Evolutionary conservation across 2,329 filamentous ascomycete species (phyloP).

Genomic region (Akanthomyces uredinophilus): DNA sequence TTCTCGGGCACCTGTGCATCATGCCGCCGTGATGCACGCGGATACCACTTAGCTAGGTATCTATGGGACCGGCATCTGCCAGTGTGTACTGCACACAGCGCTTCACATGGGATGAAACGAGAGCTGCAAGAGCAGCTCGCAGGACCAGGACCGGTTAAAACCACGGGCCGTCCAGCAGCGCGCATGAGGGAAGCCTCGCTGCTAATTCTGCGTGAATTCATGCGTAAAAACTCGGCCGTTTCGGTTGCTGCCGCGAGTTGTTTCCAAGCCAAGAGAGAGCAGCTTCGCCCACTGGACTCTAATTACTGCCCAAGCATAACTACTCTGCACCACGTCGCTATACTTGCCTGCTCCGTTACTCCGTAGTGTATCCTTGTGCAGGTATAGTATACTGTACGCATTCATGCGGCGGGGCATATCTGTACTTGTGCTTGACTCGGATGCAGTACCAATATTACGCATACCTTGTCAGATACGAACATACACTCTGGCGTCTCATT

Average conservation of each 20-base stretch:
- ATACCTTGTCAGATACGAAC: not conserved
- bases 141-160: not conserved
- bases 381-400: too few relatives aligned
- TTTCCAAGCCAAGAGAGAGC: not conserved
- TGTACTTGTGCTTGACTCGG: not conserved
- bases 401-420: not conserved
- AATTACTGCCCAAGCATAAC: too few relatives aligned
- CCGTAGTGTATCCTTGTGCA: too few relatives aligned
- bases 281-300: not conserved
- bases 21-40: not conserved
- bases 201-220: too few relatives aligned
- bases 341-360: too few relatives aligned
- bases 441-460: not conserved
- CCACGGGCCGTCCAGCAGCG: not conserved
- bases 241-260: not conserved
- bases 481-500: not conserved
- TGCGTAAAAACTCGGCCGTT: not conserved
- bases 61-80: too few relatives aligned
- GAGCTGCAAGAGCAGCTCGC: not conserved
- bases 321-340: too few relatives aligned
- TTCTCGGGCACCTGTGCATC: not conserved
- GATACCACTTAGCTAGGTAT: too few relatives aligned
- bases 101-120: not conserved
- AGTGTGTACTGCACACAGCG: too few relatives aligned
- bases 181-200: not conserved